Evolutionary conservation across 2,329 filamentous ascomycete genomes (phyloP), one percentile per base, ranked within the genome.

Genomic region (Verticillium alfalfae): DNA sequence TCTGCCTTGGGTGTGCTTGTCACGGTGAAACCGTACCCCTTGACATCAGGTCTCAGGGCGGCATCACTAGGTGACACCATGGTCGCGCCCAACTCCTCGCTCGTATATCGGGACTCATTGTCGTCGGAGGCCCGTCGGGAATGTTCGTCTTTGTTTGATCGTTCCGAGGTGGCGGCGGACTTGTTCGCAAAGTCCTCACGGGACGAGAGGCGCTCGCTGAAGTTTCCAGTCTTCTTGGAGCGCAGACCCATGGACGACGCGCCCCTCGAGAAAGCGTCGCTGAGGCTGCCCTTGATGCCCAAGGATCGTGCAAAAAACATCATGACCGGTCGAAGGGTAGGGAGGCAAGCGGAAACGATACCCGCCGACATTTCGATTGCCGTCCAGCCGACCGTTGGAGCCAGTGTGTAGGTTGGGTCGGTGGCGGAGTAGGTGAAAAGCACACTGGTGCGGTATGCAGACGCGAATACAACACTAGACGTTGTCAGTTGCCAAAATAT

Each of bases 321-420:
- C 37, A 82, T 65, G 15, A 81, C 73, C 13, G 45, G 45, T 26
- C 45, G 45, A 2, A 84, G 71, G 0, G 82, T 83, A 0, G 83
- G 83, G 0, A 84, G 77, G 64, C 80, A 83, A 7, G 82, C 82
- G 0, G 81, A 82, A 54, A 83, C 73, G 64, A 85, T 82, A 58
- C 81, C 83, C 0, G 78, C 76, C 0, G 79, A 73, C 69, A 79
- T 77, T 66, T 83, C 81, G 63, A 82, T 78, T 5, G 73, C 73
- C 7, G 79, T 79, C 81, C 80, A 83, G 60, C 75, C 78, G 5
- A 78, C 75, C 0, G 78, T 75, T 1, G 75, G 76, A 0, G 78
- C 78, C 9, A 83, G 72, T 0, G 79, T 79, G 67, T 81, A 82
- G n/a, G 74, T 72, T 82, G 79, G 9, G 58, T 57, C 45, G n/a